phyloP scores from a whole-genome alignment of 192 early-diverging fungal genomes.

The Mortierella alpina region DNA sequence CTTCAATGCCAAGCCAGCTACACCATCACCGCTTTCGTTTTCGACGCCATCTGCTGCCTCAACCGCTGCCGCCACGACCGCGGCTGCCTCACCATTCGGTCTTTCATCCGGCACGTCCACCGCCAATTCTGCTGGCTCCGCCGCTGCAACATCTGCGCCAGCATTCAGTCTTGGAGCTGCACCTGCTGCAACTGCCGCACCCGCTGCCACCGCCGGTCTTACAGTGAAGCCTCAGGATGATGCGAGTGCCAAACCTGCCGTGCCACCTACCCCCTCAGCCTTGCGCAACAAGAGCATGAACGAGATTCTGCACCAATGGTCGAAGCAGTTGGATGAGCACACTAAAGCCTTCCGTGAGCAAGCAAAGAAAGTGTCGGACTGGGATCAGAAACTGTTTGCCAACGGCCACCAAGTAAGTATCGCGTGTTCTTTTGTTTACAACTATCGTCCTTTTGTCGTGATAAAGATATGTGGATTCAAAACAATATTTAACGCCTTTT shows the following conservation, averaged over 20 bases:
- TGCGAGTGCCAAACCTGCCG: slow-evolving; percentile 50
- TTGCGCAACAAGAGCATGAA: slow-evolving; percentile 91
- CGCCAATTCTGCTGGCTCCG: slow-evolving; percentile 5
- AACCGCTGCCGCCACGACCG: slow-evolving; percentile 22
- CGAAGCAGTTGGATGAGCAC: slow-evolving; percentile 78
- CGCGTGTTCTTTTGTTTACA: not conserved
- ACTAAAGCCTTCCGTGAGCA: slow-evolving; percentile 88
- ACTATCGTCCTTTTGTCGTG: too few species aligned
- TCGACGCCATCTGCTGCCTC: slow-evolving; percentile 4
- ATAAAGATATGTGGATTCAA: not conserved
- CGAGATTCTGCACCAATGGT: slow-evolving; percentile 93
- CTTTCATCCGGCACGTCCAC: slow-evolving; percentile 11
- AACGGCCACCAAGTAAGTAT: slow-evolving; percentile 78
- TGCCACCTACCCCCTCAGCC: slow-evolving; percentile 61
- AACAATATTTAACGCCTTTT: not conserved
- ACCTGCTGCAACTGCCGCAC: slow-evolving; percentile 46
- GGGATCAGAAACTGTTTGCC: slow-evolving; percentile 88
- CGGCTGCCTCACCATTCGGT: slow-evolving; percentile 27
- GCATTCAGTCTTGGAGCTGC: slow-evolving; percentile 47
- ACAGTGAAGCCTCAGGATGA: slow-evolving; percentile 58
- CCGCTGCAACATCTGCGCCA: slow-evolving; percentile 44
- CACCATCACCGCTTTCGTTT: slow-evolving; percentile 24
- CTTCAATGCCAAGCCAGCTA: slow-evolving; percentile 21
- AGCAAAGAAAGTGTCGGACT: slow-evolving; percentile 83
- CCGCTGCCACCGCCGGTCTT: slow-evolving; percentile 44